Percentiles rank a stretch among this genome's conserved stretches.
Evolutionary conservation across 164 flowering plant species (phyloP).

Genomic region (Liquidambar formosana): DNA sequence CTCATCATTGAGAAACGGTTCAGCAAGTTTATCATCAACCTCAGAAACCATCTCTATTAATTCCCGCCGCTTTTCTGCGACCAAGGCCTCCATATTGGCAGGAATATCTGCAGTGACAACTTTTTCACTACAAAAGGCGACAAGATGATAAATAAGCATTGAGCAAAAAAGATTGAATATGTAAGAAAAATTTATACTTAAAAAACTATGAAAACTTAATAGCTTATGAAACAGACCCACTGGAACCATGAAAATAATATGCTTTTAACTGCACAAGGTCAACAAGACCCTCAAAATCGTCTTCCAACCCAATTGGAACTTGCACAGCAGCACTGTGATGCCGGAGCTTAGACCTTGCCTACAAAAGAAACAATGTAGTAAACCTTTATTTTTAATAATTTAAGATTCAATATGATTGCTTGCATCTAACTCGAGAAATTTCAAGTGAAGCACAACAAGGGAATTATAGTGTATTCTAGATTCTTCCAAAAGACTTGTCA

Average conservation of each 20-base stretch:
- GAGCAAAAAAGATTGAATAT: constrained; percentile 2
- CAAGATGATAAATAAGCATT: constrained; percentile 11
- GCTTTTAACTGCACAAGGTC: constrained; percentile 92
- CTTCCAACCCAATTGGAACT: constrained; percentile 98
- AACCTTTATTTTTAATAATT: not conserved
- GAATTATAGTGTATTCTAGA: too few relatives aligned
- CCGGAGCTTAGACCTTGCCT: constrained; percentile 95
- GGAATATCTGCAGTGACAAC: constrained; percentile 73
- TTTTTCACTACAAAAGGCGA: constrained; percentile 62
- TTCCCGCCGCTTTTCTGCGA: constrained; percentile 82
- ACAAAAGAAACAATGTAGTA: constrained; percentile 2
- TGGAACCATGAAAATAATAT: constrained; percentile 82
- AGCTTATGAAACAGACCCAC: constrained; percentile 60
- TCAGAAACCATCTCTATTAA: constrained; percentile 90
- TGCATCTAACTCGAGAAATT: not conserved
- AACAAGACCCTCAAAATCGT: constrained; percentile 87
- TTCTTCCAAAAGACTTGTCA: too few relatives aligned
- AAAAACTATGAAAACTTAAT: not conserved
- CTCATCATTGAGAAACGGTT: constrained; percentile 83
- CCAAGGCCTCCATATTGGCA: constrained; percentile 65
- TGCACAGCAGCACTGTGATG: constrained; percentile 99
- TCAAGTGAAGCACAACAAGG: too few relatives aligned
- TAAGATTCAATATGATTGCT: not conserved
- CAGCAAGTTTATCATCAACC: constrained; percentile 96
- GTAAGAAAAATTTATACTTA: not conserved